These are phyloP conservation scores for Orbilia oligospora DNA, from an alignment of 2,329 filamentous ascomycete genomes.

Conservation along the genomic window DNA sequence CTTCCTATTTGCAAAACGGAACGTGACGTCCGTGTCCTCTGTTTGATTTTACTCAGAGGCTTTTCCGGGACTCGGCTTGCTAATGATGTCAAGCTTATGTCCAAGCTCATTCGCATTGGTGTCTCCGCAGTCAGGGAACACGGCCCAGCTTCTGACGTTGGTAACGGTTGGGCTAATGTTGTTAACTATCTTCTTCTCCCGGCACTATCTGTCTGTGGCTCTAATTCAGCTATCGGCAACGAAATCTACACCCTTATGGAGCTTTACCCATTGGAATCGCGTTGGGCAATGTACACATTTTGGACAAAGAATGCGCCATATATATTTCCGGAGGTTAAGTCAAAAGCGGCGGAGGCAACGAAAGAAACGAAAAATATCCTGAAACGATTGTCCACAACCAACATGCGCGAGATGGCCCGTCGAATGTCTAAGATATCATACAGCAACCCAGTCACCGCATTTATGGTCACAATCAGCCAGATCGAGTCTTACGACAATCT, in stretches of 20 bases:
- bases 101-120: slow-evolving; percentile 90
- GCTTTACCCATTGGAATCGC: slow-evolving; percentile 80
- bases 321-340: slow-evolving; percentile 80
- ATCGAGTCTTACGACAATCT: slow-evolving; percentile 96
- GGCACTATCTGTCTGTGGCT: slow-evolving; percentile 85
- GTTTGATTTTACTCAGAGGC: slow-evolving; percentile 84
- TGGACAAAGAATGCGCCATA: slow-evolving; percentile 81
- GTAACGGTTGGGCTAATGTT: slow-evolving; percentile 84
- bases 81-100: slow-evolving; percentile 81
- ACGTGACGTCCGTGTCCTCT: slow-evolving; percentile 76
- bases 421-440: slow-evolving; percentile 92
- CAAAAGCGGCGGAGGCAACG: slow-evolving; percentile 81
- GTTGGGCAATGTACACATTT: slow-evolving; percentile 92
- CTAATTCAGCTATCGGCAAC: slow-evolving; percentile 86
- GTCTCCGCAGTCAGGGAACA: slow-evolving; percentile 74
- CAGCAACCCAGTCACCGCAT: slow-evolving; percentile 90
- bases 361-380: slow-evolving; percentile 87
- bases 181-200: slow-evolving; percentile 88
- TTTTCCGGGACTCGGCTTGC: slow-evolving; percentile 92
- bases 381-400: slow-evolving; percentile 90
- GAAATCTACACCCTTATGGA: slow-evolving; percentile 88
- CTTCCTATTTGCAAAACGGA: slow-evolving; percentile 90
- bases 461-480: slow-evolving; percentile 87
- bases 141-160: slow-evolving; percentile 52
- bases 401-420: slow-evolving; percentile 86